Conservation (phyloP, 805 yeast species). For the Pichia membranifaciens region DNA sequence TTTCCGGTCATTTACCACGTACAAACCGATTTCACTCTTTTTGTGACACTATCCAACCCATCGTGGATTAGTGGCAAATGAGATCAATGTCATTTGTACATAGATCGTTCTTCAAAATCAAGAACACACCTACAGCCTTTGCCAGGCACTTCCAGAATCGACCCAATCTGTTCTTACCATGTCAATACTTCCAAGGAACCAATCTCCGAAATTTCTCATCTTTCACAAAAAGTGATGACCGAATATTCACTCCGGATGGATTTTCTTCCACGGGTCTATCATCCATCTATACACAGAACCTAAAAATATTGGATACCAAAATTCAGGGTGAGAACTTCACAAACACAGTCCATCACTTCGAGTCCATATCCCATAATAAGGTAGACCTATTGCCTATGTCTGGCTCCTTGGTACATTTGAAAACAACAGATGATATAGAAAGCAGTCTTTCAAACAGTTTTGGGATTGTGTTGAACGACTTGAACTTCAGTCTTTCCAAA, state of each 20-base stretch:
- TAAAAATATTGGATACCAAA: not conserved
- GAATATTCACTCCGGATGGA: slow-evolving; percentile 7
- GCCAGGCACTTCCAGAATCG: too few relatives aligned
- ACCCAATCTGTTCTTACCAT: too few relatives aligned
- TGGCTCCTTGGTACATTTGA: slow-evolving; percentile 18
- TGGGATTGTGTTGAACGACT: slow-evolving; percentile 16
- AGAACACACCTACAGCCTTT: not conserved
- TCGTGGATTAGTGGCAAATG: not conserved
- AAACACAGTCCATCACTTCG: not conserved
- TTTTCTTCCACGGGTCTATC: not conserved
- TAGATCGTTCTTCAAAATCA: not conserved
- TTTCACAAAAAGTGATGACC: not conserved
- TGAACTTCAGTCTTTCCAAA: slow-evolving; percentile 7
- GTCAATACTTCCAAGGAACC: too few relatives aligned
- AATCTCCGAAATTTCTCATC: too few relatives aligned
- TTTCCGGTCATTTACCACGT: too few relatives aligned
- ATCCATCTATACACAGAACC: not conserved
- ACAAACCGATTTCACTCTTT: not conserved
- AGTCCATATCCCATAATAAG: not conserved
- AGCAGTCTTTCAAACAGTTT: slow-evolving; percentile 1
- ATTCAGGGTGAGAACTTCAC: not conserved
- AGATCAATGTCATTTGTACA: not conserved
- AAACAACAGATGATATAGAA: not conserved
- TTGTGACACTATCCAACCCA: not conserved
- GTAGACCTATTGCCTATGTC: slow-evolving; percentile 3